phyloP scores from a whole-genome alignment of 306 rosid genomes.

The Benincasa hispida region DNA sequence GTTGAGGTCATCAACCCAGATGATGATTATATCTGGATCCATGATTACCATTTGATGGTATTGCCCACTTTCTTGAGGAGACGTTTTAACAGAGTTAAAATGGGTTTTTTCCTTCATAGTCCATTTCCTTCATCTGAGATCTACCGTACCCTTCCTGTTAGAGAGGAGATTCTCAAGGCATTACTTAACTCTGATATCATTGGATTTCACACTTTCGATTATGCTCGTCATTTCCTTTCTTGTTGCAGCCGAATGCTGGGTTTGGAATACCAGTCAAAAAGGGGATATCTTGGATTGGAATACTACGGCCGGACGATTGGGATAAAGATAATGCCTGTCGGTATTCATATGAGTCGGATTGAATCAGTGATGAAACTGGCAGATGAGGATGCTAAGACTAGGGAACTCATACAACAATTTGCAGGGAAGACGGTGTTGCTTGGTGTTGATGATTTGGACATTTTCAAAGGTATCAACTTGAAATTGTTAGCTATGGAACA shows the following conservation, averaged over 20 bases:
- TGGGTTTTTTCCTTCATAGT: slow-evolving; percentile 80
- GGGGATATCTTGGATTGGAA: slow-evolving; percentile 82
- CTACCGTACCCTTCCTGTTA: slow-evolving; percentile 66
- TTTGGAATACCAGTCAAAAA: slow-evolving; percentile 64
- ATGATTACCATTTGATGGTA: slow-evolving; percentile 87
- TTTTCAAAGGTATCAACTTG: slow-evolving; percentile 66
- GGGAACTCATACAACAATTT: slow-evolving; percentile 41
- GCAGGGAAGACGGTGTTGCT: slow-evolving; percentile 58
- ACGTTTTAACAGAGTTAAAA: slow-evolving; percentile 59
- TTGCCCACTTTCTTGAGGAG: slow-evolving; percentile 61
- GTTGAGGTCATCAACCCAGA: slow-evolving; percentile 73
- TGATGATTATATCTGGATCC: slow-evolving; percentile 75
- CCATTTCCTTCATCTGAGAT: slow-evolving; percentile 88
- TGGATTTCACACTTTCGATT: slow-evolving; percentile 78
- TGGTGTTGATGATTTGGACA: slow-evolving; percentile 70
- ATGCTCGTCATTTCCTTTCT: slow-evolving; percentile 82
- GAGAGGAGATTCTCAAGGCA: slow-evolving; percentile 77
- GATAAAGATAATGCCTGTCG: slow-evolving; percentile 80
- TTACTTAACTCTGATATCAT: slow-evolving; percentile 69
- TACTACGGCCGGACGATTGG: slow-evolving; percentile 76
- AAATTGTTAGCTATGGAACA: slow-evolving; percentile 79
- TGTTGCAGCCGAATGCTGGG: slow-evolving; percentile 88
- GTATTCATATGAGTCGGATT: slow-evolving; percentile 71
- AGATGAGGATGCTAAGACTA: slow-evolving; percentile 36
- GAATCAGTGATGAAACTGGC: slow-evolving; percentile 53